Evolutionary conservation across 2,329 filamentous ascomycete genomes (phyloP), one percentile per base, ranked within the genome.

Genomic region (Salinomyces thailandicus): DNA sequence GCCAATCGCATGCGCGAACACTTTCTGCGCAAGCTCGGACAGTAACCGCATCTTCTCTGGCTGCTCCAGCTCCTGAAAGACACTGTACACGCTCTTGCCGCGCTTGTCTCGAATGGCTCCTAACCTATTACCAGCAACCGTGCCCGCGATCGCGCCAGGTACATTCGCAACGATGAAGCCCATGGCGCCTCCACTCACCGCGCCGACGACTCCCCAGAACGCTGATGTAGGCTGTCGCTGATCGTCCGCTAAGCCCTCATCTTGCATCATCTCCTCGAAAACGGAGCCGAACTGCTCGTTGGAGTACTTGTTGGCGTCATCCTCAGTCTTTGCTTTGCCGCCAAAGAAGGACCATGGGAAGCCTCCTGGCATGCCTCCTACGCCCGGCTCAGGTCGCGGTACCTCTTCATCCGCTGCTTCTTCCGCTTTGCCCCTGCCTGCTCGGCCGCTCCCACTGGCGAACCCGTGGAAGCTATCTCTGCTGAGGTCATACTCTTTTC

Each of bases 111-210:
- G 71, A 14, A 98, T 75, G 5, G 85, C 84, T 1, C 91, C 91
- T n/a, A 96, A 63, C 35, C 87, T 67, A 62, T 95, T 96, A 8
- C 91, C 91, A 0, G 87, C 89, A 2, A 95, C 87, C 2, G 85
- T 85, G 2, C 91, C 91, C 0, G 89, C 89, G 24, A 96, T 61
- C 53, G 89, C 72, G 0, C 91, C 91, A 0, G 89, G 84, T 33
- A 95, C 76, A 57, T 96, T 96, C 18, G 81, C 91, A 17, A 96
- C 73, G 49, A 98, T 98, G 60, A 96, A 96, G 0, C 91, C 91
- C 59, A 98, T 73, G 2, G 85, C 84, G 9, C 81, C 89, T 19
- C 91, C 91, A 54, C 85, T 91, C 27, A 89, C 61, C 1, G 85
- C 86, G 3, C 91, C 91, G 1, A 95, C 58, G 45, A 95, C 61